These are phyloP conservation scores for Gregarina niphandrodes DNA, from an alignment of 169 alveolate species.

Conservation along the genomic window DNA sequence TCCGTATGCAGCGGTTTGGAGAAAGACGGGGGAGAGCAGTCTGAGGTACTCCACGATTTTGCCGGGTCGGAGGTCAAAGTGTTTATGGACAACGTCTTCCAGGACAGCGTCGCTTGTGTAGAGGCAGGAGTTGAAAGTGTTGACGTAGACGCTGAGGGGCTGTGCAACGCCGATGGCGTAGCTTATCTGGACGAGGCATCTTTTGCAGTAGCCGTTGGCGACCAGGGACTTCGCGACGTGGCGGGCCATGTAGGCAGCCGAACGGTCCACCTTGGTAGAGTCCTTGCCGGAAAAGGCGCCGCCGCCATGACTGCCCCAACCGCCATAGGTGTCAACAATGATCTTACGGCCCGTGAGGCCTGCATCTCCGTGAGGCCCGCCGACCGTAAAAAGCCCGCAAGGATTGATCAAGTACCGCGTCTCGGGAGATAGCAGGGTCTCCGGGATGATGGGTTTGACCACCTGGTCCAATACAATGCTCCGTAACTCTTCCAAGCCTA, in stretches of 20 bases:
- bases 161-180: conserved; percentile 83
- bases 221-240: conserved; percentile 93
- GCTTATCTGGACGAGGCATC: conserved; percentile 83
- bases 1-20: conserved; percentile 78
- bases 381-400: conserved; percentile 75
- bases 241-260: conserved; percentile 95
- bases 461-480: conserved; percentile 72
- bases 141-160: conserved; percentile 81
- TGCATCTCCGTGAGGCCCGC: conserved; percentile 99
- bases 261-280: conserved; percentile 91
- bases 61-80: conserved; percentile 88
- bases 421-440: conserved; percentile 60
- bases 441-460: conserved; percentile 69
- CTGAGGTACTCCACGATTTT: conserved; percentile 63
- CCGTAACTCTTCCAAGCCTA: no score
- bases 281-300: conserved; percentile 99
- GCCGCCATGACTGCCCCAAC: conserved; percentile 99
- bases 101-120: conserved; percentile 58
- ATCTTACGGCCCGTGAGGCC: conserved; percentile 45
- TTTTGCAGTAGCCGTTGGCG: conserved; percentile 65
- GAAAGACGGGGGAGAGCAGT: conserved; percentile 64
- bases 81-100: conserved; percentile 56
- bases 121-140: conserved; percentile 68
- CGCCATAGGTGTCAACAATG: conserved; percentile 24
- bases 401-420: conserved; percentile 81